These are phyloP conservation scores for Penicillium arizonense DNA, from an alignment of 495 filamentous ascomycete genomes.

Conservation along the genomic window DNA sequence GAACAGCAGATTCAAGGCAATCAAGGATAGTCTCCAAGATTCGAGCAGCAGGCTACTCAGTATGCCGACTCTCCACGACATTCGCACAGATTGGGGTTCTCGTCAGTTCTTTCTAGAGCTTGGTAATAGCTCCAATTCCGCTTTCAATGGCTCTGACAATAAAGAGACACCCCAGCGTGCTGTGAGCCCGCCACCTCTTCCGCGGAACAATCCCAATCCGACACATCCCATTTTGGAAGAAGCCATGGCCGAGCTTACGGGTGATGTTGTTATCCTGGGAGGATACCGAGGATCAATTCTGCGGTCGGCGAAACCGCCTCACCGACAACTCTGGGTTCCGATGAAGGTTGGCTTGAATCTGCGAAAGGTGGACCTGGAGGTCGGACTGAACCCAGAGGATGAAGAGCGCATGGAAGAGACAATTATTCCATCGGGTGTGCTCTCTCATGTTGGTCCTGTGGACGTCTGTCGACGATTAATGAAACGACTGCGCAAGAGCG, in stretches of 20 bases:
- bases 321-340: constrained; percentile 87
- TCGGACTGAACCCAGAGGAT: constrained; percentile 79
- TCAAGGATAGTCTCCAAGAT: constrained; percentile 82
- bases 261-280: constrained; percentile 86
- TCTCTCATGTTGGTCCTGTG: constrained; percentile 87
- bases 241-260: constrained; percentile 67
- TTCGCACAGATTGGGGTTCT: constrained; percentile 39
- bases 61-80: constrained; percentile 55
- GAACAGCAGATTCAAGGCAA: constrained; percentile 87
- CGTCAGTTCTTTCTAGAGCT: constrained; percentile 24
- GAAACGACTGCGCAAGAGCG: constrained; percentile 69
- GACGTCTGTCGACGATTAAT: constrained; percentile 84
- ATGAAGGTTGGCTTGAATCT: constrained; percentile 93
- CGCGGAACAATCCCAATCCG: constrained; percentile 31
- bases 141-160: constrained; percentile 2
- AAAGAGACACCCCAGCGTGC: constrained; percentile 4
- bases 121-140: constrained; percentile 14
- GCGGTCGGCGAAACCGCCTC: constrained; percentile 76
- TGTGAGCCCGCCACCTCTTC: constrained; percentile 15
- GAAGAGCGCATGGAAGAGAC: constrained; percentile 80
- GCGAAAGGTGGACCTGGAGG: constrained; percentile 86
- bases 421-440: constrained; percentile 81
- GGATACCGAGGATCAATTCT: constrained; percentile 89
- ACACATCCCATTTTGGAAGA: constrained; percentile 56
- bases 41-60: constrained; percentile 70